phyloP scores from a whole-genome alignment of 345 rosid genomes.

The Conringia planisiliqua region DNA sequence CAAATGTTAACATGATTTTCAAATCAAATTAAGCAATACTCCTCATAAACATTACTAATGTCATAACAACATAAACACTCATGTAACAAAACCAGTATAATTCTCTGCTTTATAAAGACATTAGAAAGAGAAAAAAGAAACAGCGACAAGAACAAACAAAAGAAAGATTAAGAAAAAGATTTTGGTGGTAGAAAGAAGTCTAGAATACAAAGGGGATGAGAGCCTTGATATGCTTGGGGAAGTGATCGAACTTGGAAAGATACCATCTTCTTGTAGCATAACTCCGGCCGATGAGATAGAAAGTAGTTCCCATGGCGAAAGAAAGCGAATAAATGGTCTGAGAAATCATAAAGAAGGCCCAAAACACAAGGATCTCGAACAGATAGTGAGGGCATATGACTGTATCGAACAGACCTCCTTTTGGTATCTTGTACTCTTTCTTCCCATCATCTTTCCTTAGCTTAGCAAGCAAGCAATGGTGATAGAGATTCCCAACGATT shows the following conservation, averaged over 20 bases:
- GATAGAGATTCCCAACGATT: constrained; percentile 68
- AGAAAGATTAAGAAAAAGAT: no score
- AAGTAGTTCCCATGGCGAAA: constrained; percentile 35
- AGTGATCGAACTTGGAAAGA: constrained; percentile 58
- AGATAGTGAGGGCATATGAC: constrained; percentile 77
- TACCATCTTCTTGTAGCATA: constrained; percentile 69
- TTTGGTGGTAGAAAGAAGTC: neutral
- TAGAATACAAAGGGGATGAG: constrained; percentile 57
- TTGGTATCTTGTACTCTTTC: constrained; percentile 62
- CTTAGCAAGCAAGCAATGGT: constrained; percentile 62
- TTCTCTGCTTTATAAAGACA: neutral
- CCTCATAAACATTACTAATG: neutral
- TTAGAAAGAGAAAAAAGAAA: neutral
- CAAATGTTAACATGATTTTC: no score
- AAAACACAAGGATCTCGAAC: constrained; percentile 59
- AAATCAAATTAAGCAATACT: no score
- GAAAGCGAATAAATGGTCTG: constrained; percentile 49
- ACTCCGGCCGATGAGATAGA: constrained; percentile 64
- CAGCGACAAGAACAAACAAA: neutral
- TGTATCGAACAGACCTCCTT: constrained; percentile 55
- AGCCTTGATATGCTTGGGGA: constrained; percentile 52
- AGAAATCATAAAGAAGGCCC: constrained; percentile 52
- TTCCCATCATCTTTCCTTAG: constrained; percentile 40
- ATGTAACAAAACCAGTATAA: neutral
- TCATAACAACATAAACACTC: neutral